A percentile compares a stretch with the other conserved stretches of the same genome.
Conservation (phyloP, 1,139 yeast genomes). For the Debaryomycetaceae sp. region DNA sequence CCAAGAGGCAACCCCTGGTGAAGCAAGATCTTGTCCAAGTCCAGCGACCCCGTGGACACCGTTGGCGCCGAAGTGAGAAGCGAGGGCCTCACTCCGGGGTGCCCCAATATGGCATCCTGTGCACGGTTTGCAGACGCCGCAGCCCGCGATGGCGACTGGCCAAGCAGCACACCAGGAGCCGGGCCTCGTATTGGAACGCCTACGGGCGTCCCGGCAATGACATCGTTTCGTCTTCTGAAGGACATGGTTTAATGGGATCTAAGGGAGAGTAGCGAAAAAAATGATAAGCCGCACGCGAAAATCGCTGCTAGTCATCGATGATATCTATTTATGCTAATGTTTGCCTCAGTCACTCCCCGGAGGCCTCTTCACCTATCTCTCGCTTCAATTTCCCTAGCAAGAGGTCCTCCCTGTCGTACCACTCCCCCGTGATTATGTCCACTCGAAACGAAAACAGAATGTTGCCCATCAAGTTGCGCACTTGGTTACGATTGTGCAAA, state of each 20-base stretch:
- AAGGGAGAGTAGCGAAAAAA: no score
- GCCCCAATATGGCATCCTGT: conserved; percentile 23
- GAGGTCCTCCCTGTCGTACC: conserved; percentile 36
- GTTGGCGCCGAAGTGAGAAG: conserved; percentile 70
- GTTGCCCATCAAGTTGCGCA: conserved; percentile 21
- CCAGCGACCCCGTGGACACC: conserved; percentile 71
- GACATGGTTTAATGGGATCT: no score
- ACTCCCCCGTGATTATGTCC: conserved; percentile 18
- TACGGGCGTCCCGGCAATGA: conserved; percentile 31
- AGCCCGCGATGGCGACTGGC: no score
- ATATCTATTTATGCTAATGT: conserved; percentile 8
- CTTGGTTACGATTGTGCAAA: conserved; percentile 25
- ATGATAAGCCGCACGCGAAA: no score
- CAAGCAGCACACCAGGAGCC: conserved; percentile 10
- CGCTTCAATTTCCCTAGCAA: conserved; percentile 21
- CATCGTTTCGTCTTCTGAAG: conserved; percentile 66
- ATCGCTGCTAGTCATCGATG: conserved; percentile 14
- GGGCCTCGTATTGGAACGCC: conserved; percentile 19
- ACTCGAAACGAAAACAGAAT: conserved; percentile 20
- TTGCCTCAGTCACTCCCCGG: no score
- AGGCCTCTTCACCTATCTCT: not conserved
- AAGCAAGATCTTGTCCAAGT: conserved; percentile 67
- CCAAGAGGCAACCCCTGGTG: conserved; percentile 91
- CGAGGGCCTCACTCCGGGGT: conserved; percentile 73
- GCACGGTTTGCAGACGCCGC: no score